Evolutionary conservation across 2,329 filamentous ascomycete species (phyloP), one percentile per base, ranked within the genome.

Genomic region (Eurotiales sp.): DNA sequence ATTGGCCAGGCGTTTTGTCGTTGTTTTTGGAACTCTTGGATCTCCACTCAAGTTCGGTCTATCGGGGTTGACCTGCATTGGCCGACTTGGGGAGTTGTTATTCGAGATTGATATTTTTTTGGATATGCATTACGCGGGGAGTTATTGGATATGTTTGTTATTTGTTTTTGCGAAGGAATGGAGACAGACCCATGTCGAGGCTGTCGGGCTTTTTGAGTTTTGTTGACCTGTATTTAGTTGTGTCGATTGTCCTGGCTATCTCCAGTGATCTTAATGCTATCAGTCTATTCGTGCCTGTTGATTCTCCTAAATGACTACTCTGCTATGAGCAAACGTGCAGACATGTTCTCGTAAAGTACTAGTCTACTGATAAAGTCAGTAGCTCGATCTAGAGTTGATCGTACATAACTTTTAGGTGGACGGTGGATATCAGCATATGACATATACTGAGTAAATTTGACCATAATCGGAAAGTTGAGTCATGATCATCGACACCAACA

Each of bases 1-100:
- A 39, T 23, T 32, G 44, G 52, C 48, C 48, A 51, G 52, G 52
- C 43, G 47, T 51, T 46, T 48, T 37, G 34, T 37, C 21, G 34
- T 46, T 42, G 41, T 27, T 22, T 47, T 44, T 46, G 44, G 25
- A 15, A 41, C 21, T 45, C 11, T 51, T 46, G 25, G 41, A 15
- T 52, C n/a, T n/a, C n/a, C n/a, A n/a, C n/a, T n/a, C n/a, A n/a
- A n/a, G n/a, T n/a, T n/a, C n/a, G n/a, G n/a, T n/a, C n/a, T n/a
- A n/a, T n/a, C n/a, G n/a, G n/a, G n/a, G n/a, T n/a, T n/a, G n/a
- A n/a, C n/a, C n/a, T n/a, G n/a, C n/a, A n/a, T n/a, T 2, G n/a
- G 32, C 32, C 10, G 34, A 8, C 5, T 15, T 37, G 11, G 8
- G 34, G 8, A 15, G n/a, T n/a, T n/a, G n/a, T 14, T n/a, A 19